phyloP scores from a whole-genome alignment of 176 grass and related monocot genomes.

The Saccharum officinarum region DNA sequence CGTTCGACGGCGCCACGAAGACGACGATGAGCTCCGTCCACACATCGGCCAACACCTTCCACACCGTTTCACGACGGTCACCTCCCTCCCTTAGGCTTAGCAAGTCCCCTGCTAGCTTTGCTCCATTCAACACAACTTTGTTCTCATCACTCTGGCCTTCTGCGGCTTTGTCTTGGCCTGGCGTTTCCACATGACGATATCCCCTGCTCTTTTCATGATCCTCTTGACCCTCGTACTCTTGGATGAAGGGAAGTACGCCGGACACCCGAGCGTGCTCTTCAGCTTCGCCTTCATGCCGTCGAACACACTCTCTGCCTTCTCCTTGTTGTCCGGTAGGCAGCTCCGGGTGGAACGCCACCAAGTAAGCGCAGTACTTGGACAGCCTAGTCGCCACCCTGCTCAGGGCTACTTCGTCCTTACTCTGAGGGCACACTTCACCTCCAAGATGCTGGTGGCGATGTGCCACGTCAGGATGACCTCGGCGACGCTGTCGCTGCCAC shows the following conservation, averaged over 20 bases:
- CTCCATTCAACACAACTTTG: too few relatives aligned
- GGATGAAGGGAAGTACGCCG: neutral
- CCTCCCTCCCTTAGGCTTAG: too few relatives aligned
- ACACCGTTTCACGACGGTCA: neutral
- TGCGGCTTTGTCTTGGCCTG: too few relatives aligned
- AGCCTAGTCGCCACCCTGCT: neutral
- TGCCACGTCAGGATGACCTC: slow-evolving; percentile 21
- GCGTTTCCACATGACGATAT: neutral
- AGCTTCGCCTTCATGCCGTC: neutral
- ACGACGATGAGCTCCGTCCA: slow-evolving; percentile 25
- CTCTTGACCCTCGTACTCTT: neutral
- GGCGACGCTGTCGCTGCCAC: neutral
- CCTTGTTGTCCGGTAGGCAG: neutral
- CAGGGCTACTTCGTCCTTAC: too few relatives aligned
- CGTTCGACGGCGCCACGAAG: slow-evolving; percentile 12
- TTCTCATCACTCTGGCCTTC: neutral
- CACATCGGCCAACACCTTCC: slow-evolving; percentile 17
- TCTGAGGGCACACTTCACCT: neutral
- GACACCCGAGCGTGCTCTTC: neutral
- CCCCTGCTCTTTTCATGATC: neutral
- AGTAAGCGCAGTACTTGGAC: neutral
- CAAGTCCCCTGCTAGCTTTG: too few relatives aligned
- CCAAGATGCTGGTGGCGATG: neutral
- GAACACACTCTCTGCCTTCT: neutral
- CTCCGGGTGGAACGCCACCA: neutral